These are phyloP conservation scores for Phytophthora pinifolia DNA, from an alignment of 352 stramenopile genomes.

Conservation along the genomic window DNA sequence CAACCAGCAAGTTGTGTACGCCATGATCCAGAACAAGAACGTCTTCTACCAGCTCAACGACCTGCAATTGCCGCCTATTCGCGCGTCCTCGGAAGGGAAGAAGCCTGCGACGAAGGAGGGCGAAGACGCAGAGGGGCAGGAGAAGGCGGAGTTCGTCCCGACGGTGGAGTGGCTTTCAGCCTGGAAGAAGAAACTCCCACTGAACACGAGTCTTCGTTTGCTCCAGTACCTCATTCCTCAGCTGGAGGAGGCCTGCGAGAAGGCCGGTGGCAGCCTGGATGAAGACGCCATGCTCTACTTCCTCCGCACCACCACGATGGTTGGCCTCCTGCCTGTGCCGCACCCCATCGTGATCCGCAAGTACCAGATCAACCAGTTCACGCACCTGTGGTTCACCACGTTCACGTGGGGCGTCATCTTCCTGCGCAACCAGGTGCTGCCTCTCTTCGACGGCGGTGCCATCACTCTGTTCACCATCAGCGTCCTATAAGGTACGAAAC, in stretches of 20 bases:
- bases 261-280: constrained; percentile 88
- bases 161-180: constrained; percentile 94
- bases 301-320: constrained; percentile 96
- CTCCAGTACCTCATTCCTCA: constrained; percentile 94
- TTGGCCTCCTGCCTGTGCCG: constrained; percentile 96
- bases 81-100: constrained; percentile 30
- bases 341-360: constrained; percentile 99
- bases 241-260: constrained; percentile 73
- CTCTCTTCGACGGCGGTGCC: constrained; percentile 96
- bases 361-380: constrained; percentile 99
- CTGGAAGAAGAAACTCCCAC: constrained; percentile 94
- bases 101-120: constrained; percentile 18
- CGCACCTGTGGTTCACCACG: constrained; percentile 98
- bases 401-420: constrained; percentile 99
- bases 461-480: constrained; percentile 96
- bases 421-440: constrained; percentile 95
- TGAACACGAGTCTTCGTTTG: constrained; percentile 95
- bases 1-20: constrained; percentile 98
- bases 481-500: constrained; percentile 56
- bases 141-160: constrained; percentile 66
- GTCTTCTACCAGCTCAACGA: constrained; percentile 92
- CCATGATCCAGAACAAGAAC: constrained; percentile 97
- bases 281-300: constrained; percentile 97
- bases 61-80: constrained; percentile 88
- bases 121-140: constrained; percentile 8